A percentile compares a stretch with the other conserved stretches of the same genome.
phyloP scores from a whole-genome alignment of 1,284 basidiomycete species.

The Violaceomyces palustris region DNA sequence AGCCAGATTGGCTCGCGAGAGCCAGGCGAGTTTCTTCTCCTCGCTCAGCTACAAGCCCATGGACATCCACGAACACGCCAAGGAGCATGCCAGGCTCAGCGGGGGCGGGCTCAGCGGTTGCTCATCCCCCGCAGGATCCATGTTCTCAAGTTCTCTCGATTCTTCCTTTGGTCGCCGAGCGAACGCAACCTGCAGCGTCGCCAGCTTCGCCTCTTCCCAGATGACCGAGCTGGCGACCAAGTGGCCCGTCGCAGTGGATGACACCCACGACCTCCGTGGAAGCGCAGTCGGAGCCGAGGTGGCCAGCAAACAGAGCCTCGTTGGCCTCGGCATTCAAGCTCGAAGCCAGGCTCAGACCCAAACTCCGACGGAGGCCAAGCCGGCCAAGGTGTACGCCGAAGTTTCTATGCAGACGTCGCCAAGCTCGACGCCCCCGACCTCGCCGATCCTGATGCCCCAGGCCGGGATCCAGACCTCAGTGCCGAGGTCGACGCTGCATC shows the following conservation, averaged over 20 bases:
- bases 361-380: background rate
- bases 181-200: background rate
- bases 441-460: conserved; percentile 59
- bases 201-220: background rate
- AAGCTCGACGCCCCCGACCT: conserved; percentile 73
- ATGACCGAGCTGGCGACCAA: conserved; percentile 10
- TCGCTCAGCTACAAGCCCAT: conserved; percentile 27
- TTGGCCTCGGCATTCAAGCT: conserved; percentile 2
- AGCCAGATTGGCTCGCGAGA: conserved; percentile 12
- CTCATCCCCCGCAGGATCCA: background rate
- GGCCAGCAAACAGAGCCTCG: background rate
- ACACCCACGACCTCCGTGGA: conserved; percentile 3
- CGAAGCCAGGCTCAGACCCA: too few relatives aligned
- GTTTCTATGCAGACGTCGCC: conserved; percentile 36
- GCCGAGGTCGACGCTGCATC: background rate
- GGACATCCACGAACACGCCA: conserved; percentile 33
- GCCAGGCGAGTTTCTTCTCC: conserved; percentile 21
- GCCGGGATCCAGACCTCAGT: background rate
- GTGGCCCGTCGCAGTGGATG: conserved; percentile 26
- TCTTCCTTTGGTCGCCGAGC: background rate
- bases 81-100: background rate
- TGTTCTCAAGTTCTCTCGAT: too few relatives aligned
- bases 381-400: conserved; percentile 22
- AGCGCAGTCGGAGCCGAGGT: conserved; percentile 1
- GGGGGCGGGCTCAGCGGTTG: background rate